Evolutionary conservation across 179 eudicot species (phyloP).

Genomic region (Carnegiea gigantea): DNA sequence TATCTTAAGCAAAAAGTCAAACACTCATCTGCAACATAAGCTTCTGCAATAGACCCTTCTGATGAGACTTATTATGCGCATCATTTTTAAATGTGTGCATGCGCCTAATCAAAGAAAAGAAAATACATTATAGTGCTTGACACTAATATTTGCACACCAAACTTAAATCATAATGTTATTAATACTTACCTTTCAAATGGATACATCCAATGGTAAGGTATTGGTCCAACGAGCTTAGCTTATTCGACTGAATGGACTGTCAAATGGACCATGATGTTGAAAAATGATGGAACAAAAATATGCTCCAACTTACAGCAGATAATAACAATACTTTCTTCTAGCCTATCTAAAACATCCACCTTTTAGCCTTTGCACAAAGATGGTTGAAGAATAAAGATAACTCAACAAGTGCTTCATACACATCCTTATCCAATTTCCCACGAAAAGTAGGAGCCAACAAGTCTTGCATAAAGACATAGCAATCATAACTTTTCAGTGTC

Average conservation of each 20-base stretch:
- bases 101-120: too few species aligned
- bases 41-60: not conserved
- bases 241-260: not conserved
- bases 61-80: not conserved
- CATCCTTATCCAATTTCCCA: too few species aligned
- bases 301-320: not conserved
- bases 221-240: conserved; percentile 9
- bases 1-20: not conserved
- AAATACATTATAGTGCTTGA: too few species aligned
- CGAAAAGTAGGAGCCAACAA: not conserved
- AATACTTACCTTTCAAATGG: conserved; percentile 5
- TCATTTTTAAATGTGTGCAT: too few species aligned
- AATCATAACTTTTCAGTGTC: not conserved
- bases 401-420: too few species aligned
- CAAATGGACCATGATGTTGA: conserved; percentile 2
- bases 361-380: too few species aligned
- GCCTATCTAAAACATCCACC: not conserved
- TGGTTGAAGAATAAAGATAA: too few species aligned
- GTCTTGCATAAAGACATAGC: not conserved
- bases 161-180: not conserved
- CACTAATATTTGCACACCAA: too few species aligned
- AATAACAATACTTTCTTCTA: not conserved
- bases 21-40: not conserved
- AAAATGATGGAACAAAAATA: conserved; percentile 4
- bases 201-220: not conserved